Base-by-base conservation (phyloP, 2,329 filamentous ascomycete species). In the Coleophoma eucalyptorum region DNA sequence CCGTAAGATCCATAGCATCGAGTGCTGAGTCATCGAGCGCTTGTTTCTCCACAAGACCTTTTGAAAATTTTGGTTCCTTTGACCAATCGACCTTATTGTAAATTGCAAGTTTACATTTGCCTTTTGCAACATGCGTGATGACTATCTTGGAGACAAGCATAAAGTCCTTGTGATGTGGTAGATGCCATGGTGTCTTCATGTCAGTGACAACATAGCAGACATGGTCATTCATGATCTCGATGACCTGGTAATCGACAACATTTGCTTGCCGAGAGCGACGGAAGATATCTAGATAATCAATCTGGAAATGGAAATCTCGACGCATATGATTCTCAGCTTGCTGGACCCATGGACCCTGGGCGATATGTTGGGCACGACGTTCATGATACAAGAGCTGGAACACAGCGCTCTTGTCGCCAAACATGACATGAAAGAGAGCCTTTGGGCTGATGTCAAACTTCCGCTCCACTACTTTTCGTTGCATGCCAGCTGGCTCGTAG, bases 351-450 rank as follows among this genome's bases (percentile, higher is more conserved):
- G 93, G 90, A 0, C 89, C 88, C 69, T 97, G 92, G 2, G 87
- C 83, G 55, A 97, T 91, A 55, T 86, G 83, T 66, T 86, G 81
- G 13, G 89, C 90, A 61, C 85, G 80, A 47, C 89, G 81, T 66
- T 96, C 90, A 65, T 90, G 87, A 66, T 97, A 93, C 31, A 97
- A 76, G 62, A 93, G 84, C 61, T 94, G 90, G 71, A 97, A 99
- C 37, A 97, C 86, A 33, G 92, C 90, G 66, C 90, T 96, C 71
- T 93, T 96, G 69, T 99, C 94, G 35, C 94, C 94, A 68, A 97
- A 99, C 47, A 99, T 79, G 15, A 97, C 89, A 64, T 97, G 93
- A 68, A 97, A 99, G 51, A 96, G 84, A 0, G 90, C 90, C 68
- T 99, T 97, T 43, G 94, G 87, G 55, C 90, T 95, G 54, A 97